Percentiles rank a stretch among this genome's conserved stretches.
These are phyloP conservation scores for Podospora didyma DNA, from an alignment of 495 filamentous ascomycete species.

Conservation along the genomic window DNA sequence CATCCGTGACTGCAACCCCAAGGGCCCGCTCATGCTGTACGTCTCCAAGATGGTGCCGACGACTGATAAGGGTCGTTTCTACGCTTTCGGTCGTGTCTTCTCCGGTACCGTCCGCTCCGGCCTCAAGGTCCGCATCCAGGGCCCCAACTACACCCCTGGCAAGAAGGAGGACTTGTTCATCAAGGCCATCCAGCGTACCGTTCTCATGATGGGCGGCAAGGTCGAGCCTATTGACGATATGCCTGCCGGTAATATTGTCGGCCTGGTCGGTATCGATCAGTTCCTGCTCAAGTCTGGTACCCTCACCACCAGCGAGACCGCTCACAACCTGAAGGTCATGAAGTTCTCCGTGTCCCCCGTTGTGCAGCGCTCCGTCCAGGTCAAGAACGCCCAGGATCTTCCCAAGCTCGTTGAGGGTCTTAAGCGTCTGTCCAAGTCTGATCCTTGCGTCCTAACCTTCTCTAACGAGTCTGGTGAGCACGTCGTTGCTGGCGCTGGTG, in stretches of 20 bases:
- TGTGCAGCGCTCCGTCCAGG: conserved; percentile 96
- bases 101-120: conserved; percentile 94
- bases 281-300: conserved; percentile 99
- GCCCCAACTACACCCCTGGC: conserved; percentile 95
- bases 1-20: conserved; percentile 97
- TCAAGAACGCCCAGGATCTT: conserved; percentile 99
- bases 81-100: conserved; percentile 99
- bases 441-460: conserved; percentile 90
- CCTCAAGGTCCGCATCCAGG: conserved; percentile 99
- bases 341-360: conserved; percentile 99
- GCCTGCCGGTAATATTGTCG: conserved; percentile 98
- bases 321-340: conserved; percentile 99
- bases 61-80: conserved; percentile 99
- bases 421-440: conserved; percentile 99
- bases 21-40: conserved; percentile 98
- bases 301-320: conserved; percentile 92
- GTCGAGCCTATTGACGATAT: conserved; percentile 99
- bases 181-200: conserved; percentile 99
- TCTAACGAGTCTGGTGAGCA: conserved; percentile 94
- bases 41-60: conserved; percentile 99
- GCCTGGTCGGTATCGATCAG: conserved; percentile 98
- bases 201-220: conserved; percentile 99
- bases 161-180: conserved; percentile 99
- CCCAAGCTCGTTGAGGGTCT: conserved; percentile 99
- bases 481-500: conserved; percentile 97